phyloP scores from a whole-genome alignment of 208 protist genomes.

The Trypanosoma lewisi region DNA sequence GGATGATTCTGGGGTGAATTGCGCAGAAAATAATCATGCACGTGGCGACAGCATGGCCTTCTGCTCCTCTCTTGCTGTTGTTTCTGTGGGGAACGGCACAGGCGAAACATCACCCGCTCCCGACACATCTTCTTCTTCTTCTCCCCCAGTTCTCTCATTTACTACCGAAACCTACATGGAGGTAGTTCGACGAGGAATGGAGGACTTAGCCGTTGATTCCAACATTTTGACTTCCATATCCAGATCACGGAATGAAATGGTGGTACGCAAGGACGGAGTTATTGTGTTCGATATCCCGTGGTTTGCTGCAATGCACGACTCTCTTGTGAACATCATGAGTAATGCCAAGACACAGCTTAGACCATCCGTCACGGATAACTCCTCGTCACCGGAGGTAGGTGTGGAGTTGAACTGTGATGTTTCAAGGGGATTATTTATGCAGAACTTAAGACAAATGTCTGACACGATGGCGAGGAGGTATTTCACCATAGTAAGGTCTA shows the following conservation, averaged over 20 bases:
- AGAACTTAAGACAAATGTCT: neutral
- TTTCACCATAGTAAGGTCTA: neutral
- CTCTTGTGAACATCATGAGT: neutral
- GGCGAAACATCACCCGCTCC: neutral
- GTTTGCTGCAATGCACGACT: conserved; percentile 9
- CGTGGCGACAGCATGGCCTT: neutral
- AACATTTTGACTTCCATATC: neutral
- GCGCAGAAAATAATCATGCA: neutral
- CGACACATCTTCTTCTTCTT: neutral
- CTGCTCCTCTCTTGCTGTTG: neutral
- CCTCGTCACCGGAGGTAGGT: neutral
- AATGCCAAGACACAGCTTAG: neutral
- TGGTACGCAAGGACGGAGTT: conserved; percentile 18
- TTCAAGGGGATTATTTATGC: conserved; percentile 3
- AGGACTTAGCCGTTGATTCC: neutral
- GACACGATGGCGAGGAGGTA: neutral
- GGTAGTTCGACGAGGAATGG: conserved; percentile 1
- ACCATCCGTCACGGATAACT: neutral
- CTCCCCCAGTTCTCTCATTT: neutral
- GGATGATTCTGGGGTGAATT: neutral
- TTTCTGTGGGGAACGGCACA: neutral
- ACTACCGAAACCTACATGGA: conserved; percentile 10
- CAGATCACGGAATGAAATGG: neutral
- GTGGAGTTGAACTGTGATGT: neutral
- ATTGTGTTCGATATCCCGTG: conserved; percentile 14